A percentile compares a stretch with the other conserved stretches of the same genome.
These are phyloP conservation scores for Solanum sitiens DNA, from an alignment of 257 asterid genomes.

Conservation along the genomic window DNA sequence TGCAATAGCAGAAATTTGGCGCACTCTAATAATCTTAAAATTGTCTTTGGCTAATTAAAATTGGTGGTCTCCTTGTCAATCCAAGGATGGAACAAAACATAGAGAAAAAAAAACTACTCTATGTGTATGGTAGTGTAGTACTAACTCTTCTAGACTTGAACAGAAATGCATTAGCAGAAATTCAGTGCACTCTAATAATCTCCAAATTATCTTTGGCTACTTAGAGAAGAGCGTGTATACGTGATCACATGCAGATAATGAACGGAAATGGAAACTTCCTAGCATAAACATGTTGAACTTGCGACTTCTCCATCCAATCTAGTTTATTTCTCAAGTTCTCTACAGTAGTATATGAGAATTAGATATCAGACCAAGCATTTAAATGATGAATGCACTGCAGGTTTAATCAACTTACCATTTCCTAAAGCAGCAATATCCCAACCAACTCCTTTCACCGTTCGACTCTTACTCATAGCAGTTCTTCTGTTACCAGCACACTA, in stretches of 20 bases:
- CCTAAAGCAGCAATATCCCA: conserved; percentile 92
- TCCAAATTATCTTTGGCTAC: not conserved
- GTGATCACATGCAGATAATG: not conserved
- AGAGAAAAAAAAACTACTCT: not conserved
- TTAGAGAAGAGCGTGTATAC: not conserved
- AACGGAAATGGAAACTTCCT: not conserved
- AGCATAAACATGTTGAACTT: not conserved
- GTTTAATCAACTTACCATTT: conserved; percentile 53
- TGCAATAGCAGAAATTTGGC: not conserved
- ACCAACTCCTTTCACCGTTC: conserved; percentile 87
- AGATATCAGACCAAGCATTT: not conserved
- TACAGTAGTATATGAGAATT: not conserved
- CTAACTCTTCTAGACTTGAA: not conserved
- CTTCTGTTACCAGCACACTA: conserved; percentile 99
- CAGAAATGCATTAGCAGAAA: not conserved
- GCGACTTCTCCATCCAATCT: not conserved
- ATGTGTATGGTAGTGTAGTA: not conserved
- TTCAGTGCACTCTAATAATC: not conserved
- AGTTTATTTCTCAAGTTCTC: not conserved
- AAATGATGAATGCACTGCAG: not conserved
- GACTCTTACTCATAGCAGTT: conserved; percentile 88
- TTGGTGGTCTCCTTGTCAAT: not conserved
- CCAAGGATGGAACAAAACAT: not conserved
- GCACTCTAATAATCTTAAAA: not conserved
- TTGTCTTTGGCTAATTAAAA: not conserved